Base-by-base conservation (phyloP, 2,329 filamentous ascomycete genomes). In the Stagonosporopsis vannaccii region DNA sequence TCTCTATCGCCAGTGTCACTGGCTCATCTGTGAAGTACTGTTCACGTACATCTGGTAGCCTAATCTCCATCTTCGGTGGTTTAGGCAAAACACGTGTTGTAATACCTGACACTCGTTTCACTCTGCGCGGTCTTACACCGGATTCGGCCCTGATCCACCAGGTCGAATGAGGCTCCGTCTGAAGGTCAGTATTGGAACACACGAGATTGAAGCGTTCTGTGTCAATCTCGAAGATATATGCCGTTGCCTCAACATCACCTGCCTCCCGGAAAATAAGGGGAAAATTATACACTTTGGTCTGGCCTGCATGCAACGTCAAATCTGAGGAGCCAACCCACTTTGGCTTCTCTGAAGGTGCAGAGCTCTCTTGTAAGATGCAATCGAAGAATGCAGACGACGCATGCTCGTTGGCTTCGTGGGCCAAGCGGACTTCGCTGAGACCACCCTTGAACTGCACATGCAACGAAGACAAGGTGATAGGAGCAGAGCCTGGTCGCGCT, bases 61-160 rank as follows among this genome's bases (percentile, higher is more conserved):
- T 83, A 41, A 99, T 85, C 65, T 91, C 87, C 79, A 99, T 87
- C 76, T 97, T 98, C 0, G 95, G 95, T 25, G 94, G 95, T 62
- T 96, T 90, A 1, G 95, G 94, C 50, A 92, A 82, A 22, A 99
- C 87, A 52, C 86, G 88, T 52, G 96, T 84, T 2, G 79, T 78
- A 30, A 84, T 79, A 1, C 81, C 79, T 52, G 66, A 66, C 2
- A 68, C 62, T 25, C 69, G 65, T 39, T 68, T 71, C 19, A 76
- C 40, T 37, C 67, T 70, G 32, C 71, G 66, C 32, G 69, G 52
- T 36, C 66, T 74, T 39, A 71, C 52, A 12, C 59, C 62, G 13
- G 57, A 44, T 7, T 61, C 55, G n/a, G 66, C 63, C 39, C 59
- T 59, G 8, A 70, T 69, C 72, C 73, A 78, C 76, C 76, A 78